Conservation (phyloP, 2,329 filamentous ascomycete species). For the Cladophialophora exuberans region DNA sequence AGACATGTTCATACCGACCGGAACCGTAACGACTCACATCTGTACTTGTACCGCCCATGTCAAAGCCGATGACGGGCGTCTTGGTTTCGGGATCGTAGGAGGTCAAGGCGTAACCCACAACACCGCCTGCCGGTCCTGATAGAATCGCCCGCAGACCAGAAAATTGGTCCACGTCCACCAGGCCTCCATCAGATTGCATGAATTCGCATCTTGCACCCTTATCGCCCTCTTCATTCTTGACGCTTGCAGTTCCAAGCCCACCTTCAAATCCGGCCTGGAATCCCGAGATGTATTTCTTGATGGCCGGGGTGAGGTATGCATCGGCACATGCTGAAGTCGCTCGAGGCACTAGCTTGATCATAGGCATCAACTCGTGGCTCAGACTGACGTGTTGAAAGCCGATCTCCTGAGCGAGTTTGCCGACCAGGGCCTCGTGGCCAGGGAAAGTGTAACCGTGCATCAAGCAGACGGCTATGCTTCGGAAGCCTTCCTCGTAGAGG, state of each 20-base stretch:
- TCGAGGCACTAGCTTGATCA: constrained; percentile 79
- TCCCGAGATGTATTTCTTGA: constrained; percentile 74
- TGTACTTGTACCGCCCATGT: constrained; percentile 93
- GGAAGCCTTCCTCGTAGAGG: constrained; percentile 71
- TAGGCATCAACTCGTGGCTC: constrained; percentile 80
- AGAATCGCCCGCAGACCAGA: constrained; percentile 85
- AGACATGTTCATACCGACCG: constrained; percentile 88
- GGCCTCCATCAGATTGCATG: constrained; percentile 86
- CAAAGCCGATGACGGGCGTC: constrained; percentile 88
- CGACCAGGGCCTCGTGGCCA: constrained; percentile 78
- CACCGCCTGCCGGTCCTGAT: constrained; percentile 89
- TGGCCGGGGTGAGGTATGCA: constrained; percentile 78
- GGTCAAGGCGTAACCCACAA: constrained; percentile 90
- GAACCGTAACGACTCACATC: constrained; percentile 87
- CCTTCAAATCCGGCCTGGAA: constrained; percentile 82
- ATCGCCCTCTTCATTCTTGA: constrained; percentile 65
- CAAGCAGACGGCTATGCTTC: constrained; percentile 83
- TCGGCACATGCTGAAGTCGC: constrained; percentile 79
- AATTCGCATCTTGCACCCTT: constrained; percentile 86
- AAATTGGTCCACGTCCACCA: constrained; percentile 65
- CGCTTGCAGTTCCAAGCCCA: constrained; percentile 74
- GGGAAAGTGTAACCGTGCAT: constrained; percentile 94
- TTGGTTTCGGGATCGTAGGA: constrained; percentile 83
- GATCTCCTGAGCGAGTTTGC: constrained; percentile 74
- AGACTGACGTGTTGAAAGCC: constrained; percentile 83